A percentile compares a stretch with the other conserved stretches of the same genome.
phyloP scores from a whole-genome alignment of 2,329 filamentous ascomycete species.

The Eutypa lata region DNA sequence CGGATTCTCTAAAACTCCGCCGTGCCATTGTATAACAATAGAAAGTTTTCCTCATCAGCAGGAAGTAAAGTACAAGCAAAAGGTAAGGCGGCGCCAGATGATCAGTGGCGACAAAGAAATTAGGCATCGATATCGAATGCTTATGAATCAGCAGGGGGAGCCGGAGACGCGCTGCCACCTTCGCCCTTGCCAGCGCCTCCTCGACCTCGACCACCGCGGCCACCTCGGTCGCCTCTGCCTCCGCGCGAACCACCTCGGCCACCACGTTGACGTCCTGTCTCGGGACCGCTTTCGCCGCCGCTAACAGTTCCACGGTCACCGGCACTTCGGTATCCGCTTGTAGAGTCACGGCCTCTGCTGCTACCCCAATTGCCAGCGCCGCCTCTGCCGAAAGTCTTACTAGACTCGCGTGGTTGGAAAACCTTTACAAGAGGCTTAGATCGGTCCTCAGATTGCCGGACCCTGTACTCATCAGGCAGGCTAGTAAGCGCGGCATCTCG shows the following conservation, averaged over 20 bases:
- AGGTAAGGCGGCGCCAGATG: constrained; percentile 9
- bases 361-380: constrained; percentile 66
- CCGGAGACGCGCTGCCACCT: constrained; percentile 52
- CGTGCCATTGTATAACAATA: constrained; percentile 15
- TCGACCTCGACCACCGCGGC: constrained; percentile 46
- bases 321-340: constrained; percentile 80
- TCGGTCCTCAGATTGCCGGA: constrained; percentile 66
- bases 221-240: constrained; percentile 54
- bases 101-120: constrained; percentile 5
- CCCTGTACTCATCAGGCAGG: constrained; percentile 74
- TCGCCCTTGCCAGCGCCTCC: constrained; percentile 56
- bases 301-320: constrained; percentile 62
- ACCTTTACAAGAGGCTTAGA: constrained; percentile 80
- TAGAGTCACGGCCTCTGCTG: constrained; percentile 60
- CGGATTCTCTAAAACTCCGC: constrained; percentile 22
- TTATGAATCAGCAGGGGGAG: constrained; percentile 42
- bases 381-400: constrained; percentile 55
- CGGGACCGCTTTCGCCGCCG: constrained; percentile 70
- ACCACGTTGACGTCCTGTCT: constrained; percentile 54
- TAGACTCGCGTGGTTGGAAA: constrained; percentile 66
- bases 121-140: constrained; percentile 6
- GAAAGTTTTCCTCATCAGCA: constrained; percentile 14
- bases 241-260: constrained; percentile 56
- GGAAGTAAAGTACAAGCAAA: constrained; percentile 24
- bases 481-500: constrained; percentile 75